phyloP scores from a whole-genome alignment of 306 rosid species.

The Trifolium subterraneum region DNA sequence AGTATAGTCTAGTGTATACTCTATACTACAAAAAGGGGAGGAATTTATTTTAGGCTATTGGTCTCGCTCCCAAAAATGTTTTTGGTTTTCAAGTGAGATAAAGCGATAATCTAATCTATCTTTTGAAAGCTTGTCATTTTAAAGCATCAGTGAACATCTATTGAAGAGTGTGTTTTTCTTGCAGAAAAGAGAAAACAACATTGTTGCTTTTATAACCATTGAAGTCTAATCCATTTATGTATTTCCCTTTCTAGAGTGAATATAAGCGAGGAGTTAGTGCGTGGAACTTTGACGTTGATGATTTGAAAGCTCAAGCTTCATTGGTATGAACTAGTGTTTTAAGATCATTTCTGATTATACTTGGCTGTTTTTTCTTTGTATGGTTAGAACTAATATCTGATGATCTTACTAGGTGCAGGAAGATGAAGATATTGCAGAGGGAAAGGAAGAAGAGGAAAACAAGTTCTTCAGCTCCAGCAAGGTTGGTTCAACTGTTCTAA shows the following conservation, averaged over 20 bases:
- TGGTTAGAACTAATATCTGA: slow-evolving; percentile 35
- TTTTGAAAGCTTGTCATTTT: slow-evolving; percentile 30
- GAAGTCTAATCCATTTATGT: slow-evolving; percentile 37
- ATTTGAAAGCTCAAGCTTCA: slow-evolving; percentile 97
- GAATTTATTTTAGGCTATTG: slow-evolving; percentile 33
- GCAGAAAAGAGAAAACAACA: slow-evolving; percentile 7
- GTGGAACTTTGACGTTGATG: slow-evolving; percentile 94
- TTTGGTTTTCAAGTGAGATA: slow-evolving; percentile 20
- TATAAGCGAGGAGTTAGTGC: slow-evolving; percentile 99
- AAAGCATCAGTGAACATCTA: slow-evolving; percentile 23
- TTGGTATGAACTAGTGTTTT: slow-evolving; percentile 59
- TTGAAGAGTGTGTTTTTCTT: slow-evolving; percentile 19
- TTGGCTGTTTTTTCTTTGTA: slow-evolving; percentile 25
- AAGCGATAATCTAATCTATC: slow-evolving; percentile 1
- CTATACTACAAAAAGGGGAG: slow-evolving; percentile 7
- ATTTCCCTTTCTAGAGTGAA: slow-evolving; percentile 71
- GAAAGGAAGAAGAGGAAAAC: slow-evolving; percentile 73
- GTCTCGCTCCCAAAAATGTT: slow-evolving; percentile 10
- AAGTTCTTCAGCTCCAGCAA: slow-evolving; percentile 45
- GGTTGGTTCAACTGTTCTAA: slow-evolving; percentile 42
- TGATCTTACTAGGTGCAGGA: slow-evolving; percentile 63
- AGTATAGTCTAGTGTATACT: not conserved
- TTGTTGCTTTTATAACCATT: slow-evolving; percentile 26
- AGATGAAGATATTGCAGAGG: slow-evolving; percentile 71
- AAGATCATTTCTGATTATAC: not conserved